Conservation (phyloP, 176 grass and related monocot species). For the Eremochloa ophiuroides region DNA sequence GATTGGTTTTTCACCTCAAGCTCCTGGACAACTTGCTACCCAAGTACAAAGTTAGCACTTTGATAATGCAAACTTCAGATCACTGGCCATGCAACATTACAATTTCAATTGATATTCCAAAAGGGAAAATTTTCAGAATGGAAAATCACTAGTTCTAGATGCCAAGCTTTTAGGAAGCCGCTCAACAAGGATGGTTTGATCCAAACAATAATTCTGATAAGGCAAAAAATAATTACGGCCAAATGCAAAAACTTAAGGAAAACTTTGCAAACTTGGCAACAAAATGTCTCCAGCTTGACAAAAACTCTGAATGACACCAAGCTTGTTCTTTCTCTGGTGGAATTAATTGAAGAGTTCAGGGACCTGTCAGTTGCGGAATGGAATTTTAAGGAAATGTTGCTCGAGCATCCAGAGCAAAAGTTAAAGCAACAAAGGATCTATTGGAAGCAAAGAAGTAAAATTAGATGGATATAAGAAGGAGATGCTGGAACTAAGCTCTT, state of each 20-base stretch:
- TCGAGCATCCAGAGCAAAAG: accelerated
- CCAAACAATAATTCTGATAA: background rate
- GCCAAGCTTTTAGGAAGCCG: accelerated
- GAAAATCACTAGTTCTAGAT: background rate
- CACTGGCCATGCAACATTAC: background rate
- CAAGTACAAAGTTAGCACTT: accelerated
- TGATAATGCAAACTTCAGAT: background rate
- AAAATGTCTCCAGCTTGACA: background rate
- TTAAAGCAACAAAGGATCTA: background rate
- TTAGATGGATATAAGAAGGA: background rate
- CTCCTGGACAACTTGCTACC: background rate
- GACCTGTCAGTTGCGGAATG: accelerated
- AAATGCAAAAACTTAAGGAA: background rate
- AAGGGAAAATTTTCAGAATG: background rate
- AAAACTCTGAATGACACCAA: accelerated
- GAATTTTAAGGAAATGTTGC: accelerated
- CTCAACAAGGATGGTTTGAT: accelerated
- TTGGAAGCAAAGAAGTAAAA: background rate
- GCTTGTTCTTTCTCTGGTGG: accelerated
- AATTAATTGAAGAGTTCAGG: accelerated
- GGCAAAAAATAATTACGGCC: background rate
- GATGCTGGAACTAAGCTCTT: background rate
- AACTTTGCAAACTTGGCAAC: accelerated
- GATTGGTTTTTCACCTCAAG: background rate
- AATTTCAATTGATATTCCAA: background rate